Evolutionary conservation across 2,329 filamentous ascomycete species (phyloP), one percentile per base, ranked within the genome.

Genomic region (Alternaria postmessia): DNA sequence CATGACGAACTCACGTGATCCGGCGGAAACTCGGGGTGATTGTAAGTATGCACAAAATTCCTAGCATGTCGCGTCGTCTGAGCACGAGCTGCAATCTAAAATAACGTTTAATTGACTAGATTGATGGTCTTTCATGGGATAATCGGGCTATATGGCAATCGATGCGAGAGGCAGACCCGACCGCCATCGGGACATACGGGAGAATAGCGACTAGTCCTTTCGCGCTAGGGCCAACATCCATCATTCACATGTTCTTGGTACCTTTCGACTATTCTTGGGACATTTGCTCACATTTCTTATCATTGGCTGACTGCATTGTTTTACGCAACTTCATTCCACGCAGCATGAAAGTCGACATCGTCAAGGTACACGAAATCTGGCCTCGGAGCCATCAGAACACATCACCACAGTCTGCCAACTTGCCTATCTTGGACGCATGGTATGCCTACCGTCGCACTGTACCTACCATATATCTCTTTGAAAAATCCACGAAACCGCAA

Each of bases 301-400:
- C 7, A 44, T 44, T 44, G 42, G 42, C 43, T 26, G n/a, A 32
- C 24, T 32, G 26, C 28, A 47, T 47, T 12, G 26, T 11, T 30
- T 16, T 7, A 47, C 28, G 8, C 26, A 4, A 8, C 18, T 4
- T 22, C 14, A 4, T 5, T 20, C 9, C 14, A 5, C 28, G 11
- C 44, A 47, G 9, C 1, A 47, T 47, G 44, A 47, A 47, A 32
- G 44, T 47, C 28, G 44, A 47, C 11, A 22, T 32, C 18, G 43
- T 30, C n/a, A 47, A 47, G 28, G 5, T 47, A 47, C 43, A 47
- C 26, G 26, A 47, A 12, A 47, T 47, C 43, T 47, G 43, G 43
- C 43, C 43, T 7, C 43, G 18, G 26, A 2, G 3, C 43, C 28
- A 47, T 26, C 26, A 32, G n/a, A 47, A 18, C 11, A 1, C 28